phyloP scores from a whole-genome alignment of 495 filamentous ascomycete species.

The Trichoderma virens region DNA sequence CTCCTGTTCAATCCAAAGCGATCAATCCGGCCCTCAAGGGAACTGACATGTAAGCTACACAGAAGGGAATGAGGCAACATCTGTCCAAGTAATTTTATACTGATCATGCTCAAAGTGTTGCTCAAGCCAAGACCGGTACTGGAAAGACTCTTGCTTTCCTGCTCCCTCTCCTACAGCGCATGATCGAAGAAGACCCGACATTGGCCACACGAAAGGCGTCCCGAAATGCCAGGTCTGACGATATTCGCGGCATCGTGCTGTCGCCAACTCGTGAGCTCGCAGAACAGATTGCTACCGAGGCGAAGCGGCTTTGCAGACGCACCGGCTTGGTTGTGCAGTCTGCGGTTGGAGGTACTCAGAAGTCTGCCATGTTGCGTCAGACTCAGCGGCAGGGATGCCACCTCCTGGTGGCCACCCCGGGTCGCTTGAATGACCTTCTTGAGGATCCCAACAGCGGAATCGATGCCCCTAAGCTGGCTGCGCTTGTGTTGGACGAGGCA shows the following conservation, averaged over 20 bases:
- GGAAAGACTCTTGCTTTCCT: conserved; percentile 85
- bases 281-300: conserved; percentile 86
- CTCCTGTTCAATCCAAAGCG: conserved; percentile 80
- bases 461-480: conserved; percentile 61
- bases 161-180: conserved; percentile 64
- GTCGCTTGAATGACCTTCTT: conserved; percentile 78
- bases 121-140: conserved; percentile 81
- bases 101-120: conserved; percentile 51
- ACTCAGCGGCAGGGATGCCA: conserved; percentile 76
- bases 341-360: conserved; percentile 84
- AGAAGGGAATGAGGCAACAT: conserved; percentile 13
- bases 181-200: conserved; percentile 52
- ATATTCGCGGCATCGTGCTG: conserved; percentile 84
- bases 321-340: conserved; percentile 72
- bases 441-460: conserved; percentile 58
- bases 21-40: conserved; percentile 72
- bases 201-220: conserved; percentile 26
- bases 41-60: conserved; percentile 62
- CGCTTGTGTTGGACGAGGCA: conserved; percentile 90
- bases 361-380: conserved; percentile 49
- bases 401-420: conserved; percentile 83
- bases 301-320: conserved; percentile 54
- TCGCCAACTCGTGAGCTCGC: conserved; percentile 94
- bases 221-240: conserved; percentile 37
- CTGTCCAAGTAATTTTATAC: conserved; percentile 5